Conservation (phyloP, 768 basidiomycete species). For the Coprinellus aureogranulatus region DNA sequence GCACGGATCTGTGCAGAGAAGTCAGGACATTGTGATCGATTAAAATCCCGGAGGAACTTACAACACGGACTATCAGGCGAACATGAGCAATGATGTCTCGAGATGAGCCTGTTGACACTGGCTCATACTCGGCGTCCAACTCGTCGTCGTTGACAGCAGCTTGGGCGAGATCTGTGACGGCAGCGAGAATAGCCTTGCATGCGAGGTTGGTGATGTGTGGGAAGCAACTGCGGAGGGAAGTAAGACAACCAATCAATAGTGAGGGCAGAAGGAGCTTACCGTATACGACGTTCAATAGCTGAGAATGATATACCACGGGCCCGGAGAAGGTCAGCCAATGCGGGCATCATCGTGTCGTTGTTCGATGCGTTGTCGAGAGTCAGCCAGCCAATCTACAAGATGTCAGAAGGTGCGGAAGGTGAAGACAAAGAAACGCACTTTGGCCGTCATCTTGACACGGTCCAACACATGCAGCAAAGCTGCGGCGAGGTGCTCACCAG, state of each 20-base stretch:
- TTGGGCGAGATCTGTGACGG: conserved; percentile 14
- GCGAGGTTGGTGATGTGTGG: conserved; percentile 26
- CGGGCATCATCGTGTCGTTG: conserved; percentile 14
- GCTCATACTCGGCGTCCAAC: background rate
- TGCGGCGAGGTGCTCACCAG: conserved; percentile 24
- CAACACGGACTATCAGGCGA: background rate
- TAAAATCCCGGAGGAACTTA: background rate
- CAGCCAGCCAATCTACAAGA: conserved; percentile 15
- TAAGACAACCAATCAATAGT: background rate
- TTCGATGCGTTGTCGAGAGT: conserved; percentile 21
- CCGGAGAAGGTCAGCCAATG: conserved; percentile 7
- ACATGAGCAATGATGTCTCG: background rate
- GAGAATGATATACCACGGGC: conserved; percentile 9
- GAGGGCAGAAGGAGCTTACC: conserved; percentile 10
- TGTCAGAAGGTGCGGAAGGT: background rate
- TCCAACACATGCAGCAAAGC: conserved; percentile 16
- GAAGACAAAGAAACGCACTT: background rate
- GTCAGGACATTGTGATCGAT: background rate
- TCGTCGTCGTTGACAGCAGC: background rate
- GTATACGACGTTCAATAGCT: conserved; percentile 6
- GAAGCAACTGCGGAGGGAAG: conserved; percentile 16
- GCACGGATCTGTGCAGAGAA: background rate
- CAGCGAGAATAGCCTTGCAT: conserved; percentile 14
- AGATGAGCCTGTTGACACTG: background rate
- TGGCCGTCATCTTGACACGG: background rate